Evolutionary conservation across 2,329 filamentous ascomycete species (phyloP).

Genomic region (Pseudonectria foliicola): DNA sequence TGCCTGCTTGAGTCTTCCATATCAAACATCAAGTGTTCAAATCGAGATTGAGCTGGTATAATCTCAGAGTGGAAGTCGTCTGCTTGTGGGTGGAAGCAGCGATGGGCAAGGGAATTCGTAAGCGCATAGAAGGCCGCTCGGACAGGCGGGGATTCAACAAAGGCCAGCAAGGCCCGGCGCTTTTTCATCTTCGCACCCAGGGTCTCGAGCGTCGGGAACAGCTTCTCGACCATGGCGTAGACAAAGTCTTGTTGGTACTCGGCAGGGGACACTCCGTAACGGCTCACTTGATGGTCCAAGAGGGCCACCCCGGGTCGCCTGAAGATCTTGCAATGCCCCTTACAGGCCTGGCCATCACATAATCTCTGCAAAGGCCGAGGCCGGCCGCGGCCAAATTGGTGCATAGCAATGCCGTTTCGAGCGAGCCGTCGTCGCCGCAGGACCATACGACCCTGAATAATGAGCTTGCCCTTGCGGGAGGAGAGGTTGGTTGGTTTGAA

Average conservation of each 20-base stretch:
- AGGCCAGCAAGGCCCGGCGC: slow-evolving; percentile 13
- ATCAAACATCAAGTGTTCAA: slow-evolving; percentile 14
- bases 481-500: too few species aligned
- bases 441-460: too few species aligned
- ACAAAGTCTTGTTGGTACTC: slow-evolving; percentile 16
- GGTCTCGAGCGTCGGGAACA: slow-evolving; percentile 8
- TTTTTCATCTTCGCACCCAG: slow-evolving; percentile 7
- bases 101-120: background rate
- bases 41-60: slow-evolving; percentile 3
- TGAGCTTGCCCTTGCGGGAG: too few species aligned
- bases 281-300: slow-evolving; percentile 4
- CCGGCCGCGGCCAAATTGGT: too few species aligned
- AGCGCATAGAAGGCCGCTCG: slow-evolving; percentile 16
- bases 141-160: slow-evolving; percentile 20
- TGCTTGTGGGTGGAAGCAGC: background rate
- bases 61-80: slow-evolving; percentile 7
- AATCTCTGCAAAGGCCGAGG: too few species aligned
- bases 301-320: slow-evolving; percentile 5
- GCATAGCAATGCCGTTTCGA: too few species aligned
- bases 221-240: slow-evolving; percentile 5
- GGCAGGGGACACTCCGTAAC: slow-evolving; percentile 3
- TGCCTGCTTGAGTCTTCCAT: slow-evolving; percentile 3
- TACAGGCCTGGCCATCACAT: too few species aligned
- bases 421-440: too few species aligned
- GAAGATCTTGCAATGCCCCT: too few species aligned